Base-by-base conservation (phyloP, 202 grass and related monocot genomes). In the Elaeis oleifera region DNA sequence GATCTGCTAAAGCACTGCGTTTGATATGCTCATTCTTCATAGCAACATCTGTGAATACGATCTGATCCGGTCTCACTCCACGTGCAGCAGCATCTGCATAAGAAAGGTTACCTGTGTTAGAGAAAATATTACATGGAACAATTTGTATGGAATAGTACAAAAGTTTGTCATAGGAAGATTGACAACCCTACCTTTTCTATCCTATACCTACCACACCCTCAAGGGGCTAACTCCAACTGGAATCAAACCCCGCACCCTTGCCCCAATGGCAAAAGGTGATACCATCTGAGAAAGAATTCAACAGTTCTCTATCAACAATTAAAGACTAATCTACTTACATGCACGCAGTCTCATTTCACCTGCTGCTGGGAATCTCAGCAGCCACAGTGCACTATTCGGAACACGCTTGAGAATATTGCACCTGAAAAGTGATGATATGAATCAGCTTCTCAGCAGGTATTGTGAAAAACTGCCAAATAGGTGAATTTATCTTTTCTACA, bases 1-100 rank as follows among this genome's bases (percentile, higher is more conserved):
- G 88, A 60, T 99, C 88, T 61, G 94, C 94, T 52, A 94, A 81
- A 65, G 79, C 69, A 72, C 94, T 89, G 49, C 94, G 89, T 55
- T 77, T 68, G 53, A 99, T 99, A 72, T 99, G 94, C 72, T 99
- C 94, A 63, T 86, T 83, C 71, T 99, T 99, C 72, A 90, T 71
- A 52, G 94, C 94, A 70, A 99, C 94, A 18, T 99, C 94, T 16
- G 94, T 99, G 72, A 99, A 99, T 72, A 99, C 78, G 54, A 99
- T 99, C 76, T 84, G 88, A 51, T 99, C 82, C 56, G 88, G 58
- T 57, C 73, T 81, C 31, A 92, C 88, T 51, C 94, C 94, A 69
- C 81, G 78, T 16, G 80, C 80, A 69, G 71, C 85, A 71, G 88
- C 94, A 97, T 97, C 94, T 97, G 81, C 31, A 76, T 14, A 64